A percentile compares a stretch with the other conserved stretches of the same genome.
These are phyloP conservation scores for Clathrospora elynae DNA, from an alignment of 2,329 filamentous ascomycete species.

Conservation along the genomic window DNA sequence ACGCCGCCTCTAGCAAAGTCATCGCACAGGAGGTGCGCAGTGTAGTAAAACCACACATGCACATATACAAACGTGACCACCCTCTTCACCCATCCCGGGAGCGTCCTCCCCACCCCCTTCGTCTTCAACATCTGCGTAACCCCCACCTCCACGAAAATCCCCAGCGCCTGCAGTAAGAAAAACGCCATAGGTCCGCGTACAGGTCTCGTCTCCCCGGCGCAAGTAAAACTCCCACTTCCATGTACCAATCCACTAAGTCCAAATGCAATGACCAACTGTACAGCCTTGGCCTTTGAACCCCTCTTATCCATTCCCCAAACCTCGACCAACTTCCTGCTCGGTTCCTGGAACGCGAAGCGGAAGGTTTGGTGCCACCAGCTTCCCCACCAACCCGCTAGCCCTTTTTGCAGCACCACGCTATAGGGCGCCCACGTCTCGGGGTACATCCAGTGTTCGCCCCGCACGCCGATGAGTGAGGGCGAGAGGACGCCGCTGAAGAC, in stretches of 20 bases:
- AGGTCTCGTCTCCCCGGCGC: slow-evolving; percentile 60
- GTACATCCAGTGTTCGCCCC: slow-evolving; percentile 66
- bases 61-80: slow-evolving; percentile 66
- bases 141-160: slow-evolving; percentile 63
- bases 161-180: slow-evolving; percentile 72
- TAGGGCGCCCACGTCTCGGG: slow-evolving; percentile 62
- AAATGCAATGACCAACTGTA: slow-evolving; percentile 64
- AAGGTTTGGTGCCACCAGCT: slow-evolving; percentile 92
- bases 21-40: slow-evolving; percentile 69
- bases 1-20: slow-evolving; percentile 76
- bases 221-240: slow-evolving; percentile 69
- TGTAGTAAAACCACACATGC: slow-evolving; percentile 70
- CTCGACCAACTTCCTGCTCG: slow-evolving; percentile 56
- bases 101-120: slow-evolving; percentile 37
- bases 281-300: slow-evolving; percentile 44
- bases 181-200: slow-evolving; percentile 64
- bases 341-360: slow-evolving; percentile 71
- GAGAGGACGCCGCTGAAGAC: slow-evolving; percentile 64
- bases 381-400: slow-evolving; percentile 82
- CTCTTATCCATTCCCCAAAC: slow-evolving; percentile 35
- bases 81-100: slow-evolving; percentile 57
- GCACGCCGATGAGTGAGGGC: slow-evolving; percentile 63
- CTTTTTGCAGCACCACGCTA: slow-evolving; percentile 65
- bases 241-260: slow-evolving; percentile 71
- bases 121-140: slow-evolving; percentile 34